Percentiles rank a stretch among this genome's conserved stretches.
phyloP scores from a whole-genome alignment of 179 eudicot genomes.

The Spinacia oleracea region DNA sequence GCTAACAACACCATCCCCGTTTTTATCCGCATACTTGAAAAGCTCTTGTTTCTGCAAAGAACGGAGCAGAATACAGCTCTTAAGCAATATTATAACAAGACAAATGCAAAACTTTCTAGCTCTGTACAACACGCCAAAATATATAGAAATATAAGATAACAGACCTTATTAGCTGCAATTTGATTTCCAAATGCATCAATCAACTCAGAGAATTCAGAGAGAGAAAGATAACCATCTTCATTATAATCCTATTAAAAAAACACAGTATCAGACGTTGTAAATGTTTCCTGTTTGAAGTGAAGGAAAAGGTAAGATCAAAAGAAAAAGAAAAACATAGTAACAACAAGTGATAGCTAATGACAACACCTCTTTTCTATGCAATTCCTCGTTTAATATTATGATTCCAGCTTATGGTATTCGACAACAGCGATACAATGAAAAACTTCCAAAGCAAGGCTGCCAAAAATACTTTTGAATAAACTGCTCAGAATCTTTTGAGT shows the following conservation, averaged over 20 bases:
- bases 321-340: neutral
- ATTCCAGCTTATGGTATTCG: neutral
- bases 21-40: conserved; percentile 78
- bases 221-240: conserved; percentile 78
- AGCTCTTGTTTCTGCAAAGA: conserved; percentile 82
- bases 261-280: conserved; percentile 7
- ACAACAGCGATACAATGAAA: neutral
- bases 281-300: neutral
- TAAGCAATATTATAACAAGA: neutral
- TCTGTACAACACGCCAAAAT: neutral
- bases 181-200: conserved; percentile 89
- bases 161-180: conserved; percentile 75
- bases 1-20: conserved; percentile 83
- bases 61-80: conserved; percentile 5
- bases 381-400: neutral
- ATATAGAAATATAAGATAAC: neutral
- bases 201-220: conserved; percentile 72
- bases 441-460: neutral
- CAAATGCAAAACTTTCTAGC: neutral
- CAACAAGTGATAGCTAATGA: neutral
- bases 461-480: neutral
- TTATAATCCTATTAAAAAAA: conserved; percentile 66
- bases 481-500: neutral
- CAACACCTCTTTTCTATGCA: neutral
- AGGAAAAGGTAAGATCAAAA: neutral